Evolutionary conservation across 2,329 filamentous ascomycete species (phyloP).

Genomic region (Aspergillus transmontanensis): DNA sequence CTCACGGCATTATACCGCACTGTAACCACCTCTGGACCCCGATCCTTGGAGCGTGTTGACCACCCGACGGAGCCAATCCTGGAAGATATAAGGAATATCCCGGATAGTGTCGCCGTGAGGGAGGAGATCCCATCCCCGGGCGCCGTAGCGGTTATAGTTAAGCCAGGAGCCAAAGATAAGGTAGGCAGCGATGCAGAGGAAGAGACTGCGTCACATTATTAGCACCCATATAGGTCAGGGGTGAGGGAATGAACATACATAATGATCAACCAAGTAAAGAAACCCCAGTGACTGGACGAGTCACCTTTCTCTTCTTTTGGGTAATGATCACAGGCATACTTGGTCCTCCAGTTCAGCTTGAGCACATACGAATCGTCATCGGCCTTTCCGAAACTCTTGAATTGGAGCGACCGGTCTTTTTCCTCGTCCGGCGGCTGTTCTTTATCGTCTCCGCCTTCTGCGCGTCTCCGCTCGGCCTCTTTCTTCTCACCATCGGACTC

Average conservation of each 20-base stretch:
- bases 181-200: slow-evolving; percentile 83
- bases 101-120: slow-evolving; percentile 91
- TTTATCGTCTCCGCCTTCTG: slow-evolving; percentile 26
- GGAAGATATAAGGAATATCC: slow-evolving; percentile 87
- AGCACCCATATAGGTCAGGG: not conserved
- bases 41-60: slow-evolving; percentile 82
- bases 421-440: slow-evolving; percentile 21
- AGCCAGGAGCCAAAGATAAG: slow-evolving; percentile 98
- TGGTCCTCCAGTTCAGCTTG: slow-evolving; percentile 81
- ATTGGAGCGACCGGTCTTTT: slow-evolving; percentile 57
- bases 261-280: slow-evolving; percentile 96
- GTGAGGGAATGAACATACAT: slow-evolving; percentile 63
- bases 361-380: slow-evolving; percentile 65
- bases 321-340: slow-evolving; percentile 75
- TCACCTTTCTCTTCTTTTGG: slow-evolving; percentile 48
- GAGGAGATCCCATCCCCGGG: slow-evolving; percentile 90
- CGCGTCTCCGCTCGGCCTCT: slow-evolving; percentile 13
- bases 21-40: slow-evolving; percentile 87
- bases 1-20: slow-evolving; percentile 68
- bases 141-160: slow-evolving; percentile 96
- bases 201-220: slow-evolving; percentile 61
- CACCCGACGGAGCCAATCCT: slow-evolving; percentile 81
- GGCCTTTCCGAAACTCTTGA: slow-evolving; percentile 69
- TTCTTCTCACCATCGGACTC: slow-evolving; percentile 28
- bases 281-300: slow-evolving; percentile 72